Conservation (phyloP, 192 early-diverging fungal species). For the Chytriomyces confervae region DNA sequence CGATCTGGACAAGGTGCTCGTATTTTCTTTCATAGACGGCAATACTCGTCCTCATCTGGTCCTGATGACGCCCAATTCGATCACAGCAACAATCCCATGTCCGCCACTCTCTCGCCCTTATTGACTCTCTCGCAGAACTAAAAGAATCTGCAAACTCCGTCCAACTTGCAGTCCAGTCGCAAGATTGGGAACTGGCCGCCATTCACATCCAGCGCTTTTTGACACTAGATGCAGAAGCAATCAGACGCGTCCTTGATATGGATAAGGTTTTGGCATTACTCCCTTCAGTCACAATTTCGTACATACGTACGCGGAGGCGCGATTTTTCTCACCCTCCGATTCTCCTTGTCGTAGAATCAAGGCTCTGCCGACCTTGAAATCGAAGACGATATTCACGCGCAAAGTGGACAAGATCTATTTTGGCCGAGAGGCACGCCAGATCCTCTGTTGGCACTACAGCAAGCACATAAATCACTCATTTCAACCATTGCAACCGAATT, state of each 20-base stretch:
- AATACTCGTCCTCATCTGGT: neutral
- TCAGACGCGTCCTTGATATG: slow-evolving; percentile 69
- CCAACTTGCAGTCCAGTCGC: slow-evolving; percentile 62
- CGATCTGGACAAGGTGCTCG: slow-evolving; percentile 77
- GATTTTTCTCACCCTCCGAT: too few species aligned
- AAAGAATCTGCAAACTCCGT: slow-evolving; percentile 69
- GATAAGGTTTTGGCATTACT: slow-evolving; percentile 35
- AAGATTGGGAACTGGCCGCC: slow-evolving; percentile 76
- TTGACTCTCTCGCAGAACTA: slow-evolving; percentile 72
- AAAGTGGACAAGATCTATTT: neutral
- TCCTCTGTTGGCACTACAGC: slow-evolving; percentile 61
- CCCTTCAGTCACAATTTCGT: too few species aligned
- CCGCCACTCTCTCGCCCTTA: slow-evolving; percentile 68
- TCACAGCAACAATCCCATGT: slow-evolving; percentile 63
- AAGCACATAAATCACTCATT: slow-evolving; percentile 68
- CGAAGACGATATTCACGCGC: too few species aligned
- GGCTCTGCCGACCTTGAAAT: too few species aligned
- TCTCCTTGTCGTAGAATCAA: too few species aligned
- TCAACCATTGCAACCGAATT: slow-evolving; percentile 79
- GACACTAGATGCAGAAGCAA: slow-evolving; percentile 59
- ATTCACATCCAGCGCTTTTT: slow-evolving; percentile 66
- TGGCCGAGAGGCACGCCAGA: slow-evolving; percentile 17
- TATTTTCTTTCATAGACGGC: neutral
- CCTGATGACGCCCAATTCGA: neutral
- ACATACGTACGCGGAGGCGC: too few species aligned